phyloP scores from a whole-genome alignment of 2,329 filamentous ascomycete species.

The Aspergillus candidus region DNA sequence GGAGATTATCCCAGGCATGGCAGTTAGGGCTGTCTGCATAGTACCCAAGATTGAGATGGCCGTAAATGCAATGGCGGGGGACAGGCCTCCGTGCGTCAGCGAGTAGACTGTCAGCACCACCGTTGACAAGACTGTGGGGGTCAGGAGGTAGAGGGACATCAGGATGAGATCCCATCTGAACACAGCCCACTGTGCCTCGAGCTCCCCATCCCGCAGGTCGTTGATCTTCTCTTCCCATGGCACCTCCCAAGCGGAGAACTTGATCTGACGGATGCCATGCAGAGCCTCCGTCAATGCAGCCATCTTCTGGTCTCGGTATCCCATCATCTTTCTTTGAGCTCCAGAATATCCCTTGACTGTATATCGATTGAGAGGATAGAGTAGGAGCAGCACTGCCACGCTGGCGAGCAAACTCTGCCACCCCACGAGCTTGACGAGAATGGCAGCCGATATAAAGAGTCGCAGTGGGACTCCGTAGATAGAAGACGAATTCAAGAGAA shows the following conservation, averaged over 20 bases:
- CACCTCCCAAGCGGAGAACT: constrained; percentile 69
- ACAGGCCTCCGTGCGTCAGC: constrained; percentile 53
- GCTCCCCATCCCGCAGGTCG: constrained; percentile 59
- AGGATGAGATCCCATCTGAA: constrained; percentile 60
- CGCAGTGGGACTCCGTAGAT: constrained; percentile 40
- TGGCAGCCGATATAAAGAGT: constrained; percentile 58
- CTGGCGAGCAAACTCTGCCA: constrained; percentile 64
- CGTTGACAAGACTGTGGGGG: constrained; percentile 66
- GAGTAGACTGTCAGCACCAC: constrained; percentile 65
- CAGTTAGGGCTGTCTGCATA: constrained; percentile 62
- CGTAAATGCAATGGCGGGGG: constrained; percentile 70
- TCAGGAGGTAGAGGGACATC: constrained; percentile 64
- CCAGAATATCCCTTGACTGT: constrained; percentile 59
- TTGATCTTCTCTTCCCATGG: constrained; percentile 69
- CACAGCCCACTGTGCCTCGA: constrained; percentile 59
- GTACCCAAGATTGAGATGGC: constrained; percentile 64
- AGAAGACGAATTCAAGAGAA: constrained; percentile 43
- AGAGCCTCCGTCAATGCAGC: constrained; percentile 70
- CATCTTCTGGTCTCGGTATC: constrained; percentile 67
- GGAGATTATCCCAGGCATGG: constrained; percentile 68
- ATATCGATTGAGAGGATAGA: constrained; percentile 53
- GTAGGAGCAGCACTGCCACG: constrained; percentile 56
- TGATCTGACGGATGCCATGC: constrained; percentile 76
- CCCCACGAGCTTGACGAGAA: constrained; percentile 64
- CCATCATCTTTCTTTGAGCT: constrained; percentile 67